Evolutionary conservation across 768 basidiomycete genomes (phyloP), one percentile per base, ranked within the genome.

Genomic region (Heimioporus sp.): DNA sequence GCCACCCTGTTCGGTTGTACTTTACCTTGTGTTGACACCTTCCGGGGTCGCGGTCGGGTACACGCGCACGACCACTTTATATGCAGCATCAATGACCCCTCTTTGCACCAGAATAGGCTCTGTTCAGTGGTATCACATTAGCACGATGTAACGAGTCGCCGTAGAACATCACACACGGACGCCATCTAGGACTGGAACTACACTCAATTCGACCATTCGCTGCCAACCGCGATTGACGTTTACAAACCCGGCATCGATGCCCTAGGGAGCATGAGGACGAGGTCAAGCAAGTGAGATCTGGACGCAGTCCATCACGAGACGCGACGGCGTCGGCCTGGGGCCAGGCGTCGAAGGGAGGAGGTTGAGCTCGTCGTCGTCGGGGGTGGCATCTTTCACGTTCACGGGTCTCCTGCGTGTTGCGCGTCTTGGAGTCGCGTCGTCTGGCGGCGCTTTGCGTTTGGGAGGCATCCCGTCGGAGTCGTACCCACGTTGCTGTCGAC

Each of bases 191-290:
- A 4, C 91, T 1, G 87, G 87, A 2, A 87, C 72, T 1, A 80
- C 80, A 12, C 90, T 87, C 2, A 92, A 71, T 4, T 87, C 90
- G 15, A 89, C 86, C 86, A 91, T 88, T 81, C 82, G 91, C 46
- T 90, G 72, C 90, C 90, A 93, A 3, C 90, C 90, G 4, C 76
- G 69, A 30, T 68, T 67, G 47, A 79, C 68, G 51, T 79, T 77
- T 52, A 74, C 79, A 57, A 87, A 87, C 3, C 78, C 85, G 21
- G 85, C 85, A 21, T 81, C 86, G 48, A 85, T 83, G 17, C 80
- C 85, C 62, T 90, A 92, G 0, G 87, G 62, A 92, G 88, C 72
- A 84, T 82, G 1, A 90, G 86, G 17, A 90, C 87, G 64, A 91
- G n/a, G n/a, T n/a, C n/a, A n/a, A n/a, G n/a, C n/a, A n/a, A n/a